A percentile compares a stretch with the other conserved stretches of the same genome.
Conservation (phyloP, 768 basidiomycete genomes). For the Rhizopogon vulgaris region DNA sequence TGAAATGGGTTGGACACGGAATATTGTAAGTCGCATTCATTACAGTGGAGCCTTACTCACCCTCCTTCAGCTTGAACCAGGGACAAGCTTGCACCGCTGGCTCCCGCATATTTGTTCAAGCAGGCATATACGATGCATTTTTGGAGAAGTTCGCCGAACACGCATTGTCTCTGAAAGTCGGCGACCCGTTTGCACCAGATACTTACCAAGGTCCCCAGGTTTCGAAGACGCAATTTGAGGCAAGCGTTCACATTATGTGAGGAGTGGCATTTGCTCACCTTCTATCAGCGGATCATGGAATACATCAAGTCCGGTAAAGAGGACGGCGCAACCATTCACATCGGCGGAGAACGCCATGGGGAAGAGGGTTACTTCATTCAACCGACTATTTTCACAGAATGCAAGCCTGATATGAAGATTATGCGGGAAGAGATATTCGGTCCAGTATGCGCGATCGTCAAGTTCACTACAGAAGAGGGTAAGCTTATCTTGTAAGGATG, state of each 20-base stretch:
- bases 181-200: slow-evolving; percentile 37
- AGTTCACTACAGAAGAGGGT: slow-evolving; percentile 54
- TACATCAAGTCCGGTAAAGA: slow-evolving; percentile 58
- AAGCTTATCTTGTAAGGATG: slow-evolving; percentile 1
- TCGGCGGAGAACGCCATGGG: slow-evolving; percentile 49
- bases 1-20: slow-evolving; percentile 52
- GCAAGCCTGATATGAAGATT: slow-evolving; percentile 49
- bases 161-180: slow-evolving; percentile 28
- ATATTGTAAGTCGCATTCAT: slow-evolving; percentile 41
- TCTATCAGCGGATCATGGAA: slow-evolving; percentile 45
- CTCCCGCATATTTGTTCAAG: slow-evolving; percentile 53
- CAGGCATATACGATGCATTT: slow-evolving; percentile 52
- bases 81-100: slow-evolving; percentile 50
- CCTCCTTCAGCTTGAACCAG: slow-evolving; percentile 23
- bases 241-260: background rate
- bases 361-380: slow-evolving; percentile 56
- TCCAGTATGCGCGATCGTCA: slow-evolving; percentile 64
- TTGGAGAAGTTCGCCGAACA: slow-evolving; percentile 36
- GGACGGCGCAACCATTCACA: slow-evolving; percentile 52
- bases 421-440: slow-evolving; percentile 59
- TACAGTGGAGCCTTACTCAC: background rate
- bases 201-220: slow-evolving; percentile 44
- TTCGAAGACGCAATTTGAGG: slow-evolving; percentile 42
- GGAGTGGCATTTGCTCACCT: background rate
- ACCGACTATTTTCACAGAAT: slow-evolving; percentile 60